Conservation (phyloP, 352 stramenopile genomes). For the Phytopythium litorale region DNA sequence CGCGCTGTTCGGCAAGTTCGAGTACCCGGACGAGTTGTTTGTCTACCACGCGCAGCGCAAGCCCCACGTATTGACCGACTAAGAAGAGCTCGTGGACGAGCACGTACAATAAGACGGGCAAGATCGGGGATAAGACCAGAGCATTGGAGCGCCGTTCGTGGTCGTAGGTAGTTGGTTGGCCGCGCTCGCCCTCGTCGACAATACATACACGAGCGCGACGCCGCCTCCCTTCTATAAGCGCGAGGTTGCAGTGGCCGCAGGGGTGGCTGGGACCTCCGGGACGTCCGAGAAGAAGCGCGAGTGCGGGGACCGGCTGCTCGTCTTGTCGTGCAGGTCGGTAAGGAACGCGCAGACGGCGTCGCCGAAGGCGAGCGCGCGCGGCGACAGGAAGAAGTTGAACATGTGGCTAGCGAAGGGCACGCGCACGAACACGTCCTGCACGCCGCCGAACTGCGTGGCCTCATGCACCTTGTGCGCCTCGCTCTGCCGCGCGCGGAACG, state of each 20-base stretch:
- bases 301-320: slow-evolving; percentile 26
- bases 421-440: slow-evolving; percentile 54
- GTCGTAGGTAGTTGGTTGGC: not conserved
- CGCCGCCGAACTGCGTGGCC: slow-evolving; percentile 20
- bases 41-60: slow-evolving; percentile 32
- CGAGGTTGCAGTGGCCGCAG: not conserved
- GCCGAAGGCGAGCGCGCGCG: slow-evolving; percentile 41
- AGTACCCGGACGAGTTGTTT: slow-evolving; percentile 43
- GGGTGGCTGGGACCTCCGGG: slow-evolving; percentile 8
- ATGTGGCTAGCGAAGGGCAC: slow-evolving; percentile 52
- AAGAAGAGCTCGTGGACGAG: not conserved
- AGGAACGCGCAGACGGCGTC: slow-evolving; percentile 59
- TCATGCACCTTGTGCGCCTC: slow-evolving; percentile 14
- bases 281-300: slow-evolving; percentile 14
- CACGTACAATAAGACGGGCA: not conserved
- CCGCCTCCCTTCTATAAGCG: slow-evolving; percentile 1
- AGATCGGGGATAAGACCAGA: not conserved
- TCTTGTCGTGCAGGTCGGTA: slow-evolving; percentile 45
- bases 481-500: slow-evolving; percentile 29
- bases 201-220: not conserved
- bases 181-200: not conserved
- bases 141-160: too few relatives aligned
- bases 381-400: slow-evolving; percentile 61
- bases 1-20: slow-evolving; percentile 23
- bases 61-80: not conserved